These are phyloP conservation scores for Lophium mytilinum DNA, from an alignment of 495 filamentous ascomycete genomes.

Conservation along the genomic window DNA sequence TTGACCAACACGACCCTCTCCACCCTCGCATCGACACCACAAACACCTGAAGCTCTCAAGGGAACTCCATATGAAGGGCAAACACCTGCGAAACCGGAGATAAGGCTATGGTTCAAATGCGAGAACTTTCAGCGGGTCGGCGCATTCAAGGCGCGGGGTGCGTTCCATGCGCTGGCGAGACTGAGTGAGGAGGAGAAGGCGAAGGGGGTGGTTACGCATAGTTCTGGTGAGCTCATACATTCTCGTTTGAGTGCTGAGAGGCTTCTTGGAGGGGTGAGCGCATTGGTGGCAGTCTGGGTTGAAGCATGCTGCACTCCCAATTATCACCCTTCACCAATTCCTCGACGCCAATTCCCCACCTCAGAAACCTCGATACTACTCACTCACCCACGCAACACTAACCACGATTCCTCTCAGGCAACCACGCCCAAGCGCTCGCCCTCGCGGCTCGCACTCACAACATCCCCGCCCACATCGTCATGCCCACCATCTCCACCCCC, in stretches of 20 bases:
- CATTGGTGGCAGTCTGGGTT: neutral
- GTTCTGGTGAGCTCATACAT: constrained; percentile 53
- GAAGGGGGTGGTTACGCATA: constrained; percentile 84
- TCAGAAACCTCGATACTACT: neutral
- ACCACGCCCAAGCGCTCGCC: constrained; percentile 92
- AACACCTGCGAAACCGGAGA: constrained; percentile 50
- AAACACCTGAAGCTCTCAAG: constrained; percentile 42
- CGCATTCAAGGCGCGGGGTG: constrained; percentile 87
- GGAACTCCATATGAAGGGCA: constrained; percentile 52
- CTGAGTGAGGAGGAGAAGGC: constrained; percentile 54
- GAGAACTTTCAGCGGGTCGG: constrained; percentile 89
- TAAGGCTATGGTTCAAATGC: constrained; percentile 89
- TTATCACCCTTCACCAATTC: neutral
- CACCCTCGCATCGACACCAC: constrained; percentile 64
- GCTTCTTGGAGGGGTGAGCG: neutral
- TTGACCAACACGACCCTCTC: constrained; percentile 69
- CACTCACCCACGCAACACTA: too few relatives aligned
- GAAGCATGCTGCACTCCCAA: neutral
- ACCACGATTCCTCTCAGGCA: constrained; percentile 45
- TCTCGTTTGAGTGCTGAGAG: neutral
- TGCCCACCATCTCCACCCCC: constrained; percentile 75
- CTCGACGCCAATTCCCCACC: neutral
- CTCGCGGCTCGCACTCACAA: constrained; percentile 63
- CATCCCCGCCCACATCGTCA: constrained; percentile 74
- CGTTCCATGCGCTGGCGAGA: constrained; percentile 78